These are phyloP conservation scores for Nitzschia sp. DNA, from an alignment of 108 stramenopile species.

Conservation along the genomic window DNA sequence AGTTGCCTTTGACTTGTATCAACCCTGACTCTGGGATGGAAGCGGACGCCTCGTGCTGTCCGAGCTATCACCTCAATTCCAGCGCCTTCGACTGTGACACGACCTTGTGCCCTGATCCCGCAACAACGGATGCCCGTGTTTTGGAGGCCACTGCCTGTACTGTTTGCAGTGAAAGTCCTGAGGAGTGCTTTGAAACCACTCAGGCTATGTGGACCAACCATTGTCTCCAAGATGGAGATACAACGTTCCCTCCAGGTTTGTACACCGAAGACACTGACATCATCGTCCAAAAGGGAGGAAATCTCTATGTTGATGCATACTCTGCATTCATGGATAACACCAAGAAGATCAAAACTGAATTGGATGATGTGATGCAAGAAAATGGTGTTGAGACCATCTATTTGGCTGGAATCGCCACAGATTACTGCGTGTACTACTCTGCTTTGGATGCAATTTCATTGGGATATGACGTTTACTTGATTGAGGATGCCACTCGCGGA, in stretches of 20 bases:
- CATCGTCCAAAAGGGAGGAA: constrained; percentile 11
- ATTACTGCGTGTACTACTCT: constrained; percentile 4
- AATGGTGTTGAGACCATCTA: not conserved
- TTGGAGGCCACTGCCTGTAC: not conserved
- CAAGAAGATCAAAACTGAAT: not conserved
- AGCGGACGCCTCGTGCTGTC: constrained; percentile 6
- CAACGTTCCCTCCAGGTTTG: constrained; percentile 2
- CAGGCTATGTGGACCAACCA: constrained; percentile 20
- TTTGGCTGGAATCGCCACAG: constrained; percentile 4
- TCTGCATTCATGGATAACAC: constrained; percentile 10
- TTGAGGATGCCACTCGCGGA: constrained; percentile 6
- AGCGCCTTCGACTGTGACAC: constrained; percentile 3
- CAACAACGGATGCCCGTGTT: not conserved
- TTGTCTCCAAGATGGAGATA: constrained; percentile 7
- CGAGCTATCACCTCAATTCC: not conserved
- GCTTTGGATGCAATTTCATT: not conserved
- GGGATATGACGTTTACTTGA: constrained; percentile 6
- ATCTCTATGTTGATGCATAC: constrained; percentile 4
- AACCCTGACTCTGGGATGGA: not conserved
- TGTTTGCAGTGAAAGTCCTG: constrained; percentile 6
- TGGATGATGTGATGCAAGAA: constrained; percentile 1
- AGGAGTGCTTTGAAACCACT: constrained; percentile 7
- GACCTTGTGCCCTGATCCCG: not conserved
- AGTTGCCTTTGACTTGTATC: constrained; percentile 6
- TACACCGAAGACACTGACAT: not conserved